Conservation (phyloP, 805 yeast genomes). For the Komagataella phaffii region DNA sequence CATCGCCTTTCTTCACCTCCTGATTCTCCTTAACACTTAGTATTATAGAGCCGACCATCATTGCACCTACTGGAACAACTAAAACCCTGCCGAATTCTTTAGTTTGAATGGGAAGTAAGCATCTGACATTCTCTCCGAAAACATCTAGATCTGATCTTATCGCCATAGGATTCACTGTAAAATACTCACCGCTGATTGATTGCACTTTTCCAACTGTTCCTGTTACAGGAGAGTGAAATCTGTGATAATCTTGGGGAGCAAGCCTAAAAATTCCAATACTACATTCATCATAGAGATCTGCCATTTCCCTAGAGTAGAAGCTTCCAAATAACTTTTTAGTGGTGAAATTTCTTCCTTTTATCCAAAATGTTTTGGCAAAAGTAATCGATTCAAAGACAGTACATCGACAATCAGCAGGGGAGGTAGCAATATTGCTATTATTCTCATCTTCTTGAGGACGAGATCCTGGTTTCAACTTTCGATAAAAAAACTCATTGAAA, state of each 20-base stretch:
- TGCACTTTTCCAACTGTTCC: conserved; percentile 58
- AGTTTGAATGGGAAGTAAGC: conserved; percentile 64
- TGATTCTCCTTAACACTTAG: conserved; percentile 55
- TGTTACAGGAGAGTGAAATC: conserved; percentile 81
- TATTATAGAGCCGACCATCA: conserved; percentile 94
- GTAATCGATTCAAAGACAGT: conserved; percentile 49
- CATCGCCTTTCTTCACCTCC: conserved; percentile 54
- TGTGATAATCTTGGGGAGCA: conserved; percentile 95
- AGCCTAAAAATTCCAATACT: conserved; percentile 70
- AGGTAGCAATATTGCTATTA: conserved; percentile 37
- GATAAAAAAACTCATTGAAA: conserved; percentile 82
- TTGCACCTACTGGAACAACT: conserved; percentile 84
- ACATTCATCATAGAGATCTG: conserved; percentile 28
- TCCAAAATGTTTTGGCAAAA: conserved; percentile 70
- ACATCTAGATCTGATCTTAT: conserved; percentile 79
- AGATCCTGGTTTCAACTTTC: conserved; percentile 59
- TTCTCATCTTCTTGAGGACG: conserved; percentile 53
- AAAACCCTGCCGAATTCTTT: conserved; percentile 66
- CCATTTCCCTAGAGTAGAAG: conserved; percentile 17
- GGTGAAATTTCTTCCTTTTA: conserved; percentile 72
- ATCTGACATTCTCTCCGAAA: conserved; percentile 82
- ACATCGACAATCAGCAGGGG: conserved; percentile 85
- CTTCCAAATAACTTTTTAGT: conserved; percentile 45
- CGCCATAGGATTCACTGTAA: conserved; percentile 97
- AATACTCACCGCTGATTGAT: conserved; percentile 78